A percentile compares a stretch with the other conserved stretches of the same genome.
Evolutionary conservation across 2,329 filamentous ascomycete species (phyloP).

Genomic region (Aspergillus tubingensis): DNA sequence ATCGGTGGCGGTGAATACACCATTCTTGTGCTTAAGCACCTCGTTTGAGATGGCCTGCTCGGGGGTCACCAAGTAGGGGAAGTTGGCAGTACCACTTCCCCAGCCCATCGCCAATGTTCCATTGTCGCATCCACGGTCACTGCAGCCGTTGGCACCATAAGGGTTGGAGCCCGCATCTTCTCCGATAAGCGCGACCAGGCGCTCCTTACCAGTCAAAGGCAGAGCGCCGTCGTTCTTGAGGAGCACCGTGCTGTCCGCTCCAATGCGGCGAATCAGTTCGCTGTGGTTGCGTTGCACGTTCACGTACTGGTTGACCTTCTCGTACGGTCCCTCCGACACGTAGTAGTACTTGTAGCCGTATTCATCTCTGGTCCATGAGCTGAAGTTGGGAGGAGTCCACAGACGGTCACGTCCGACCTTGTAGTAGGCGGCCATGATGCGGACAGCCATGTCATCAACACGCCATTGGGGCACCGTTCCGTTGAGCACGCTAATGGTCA

Average conservation of each 20-base stretch:
- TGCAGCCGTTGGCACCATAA: conserved; percentile 76
- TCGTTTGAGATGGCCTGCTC: conserved; percentile 66
- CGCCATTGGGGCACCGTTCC: conserved; percentile 85
- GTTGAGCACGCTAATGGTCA: conserved; percentile 85
- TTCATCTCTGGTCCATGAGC: conserved; percentile 80
- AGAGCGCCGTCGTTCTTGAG: conserved; percentile 80
- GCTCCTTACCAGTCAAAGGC: conserved; percentile 73
- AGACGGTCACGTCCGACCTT: conserved; percentile 60
- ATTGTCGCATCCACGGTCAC: conserved; percentile 64
- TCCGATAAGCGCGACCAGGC: conserved; percentile 75
- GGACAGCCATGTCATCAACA: conserved; percentile 86
- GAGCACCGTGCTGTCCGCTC: conserved; percentile 78
- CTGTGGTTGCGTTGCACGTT: conserved; percentile 80
- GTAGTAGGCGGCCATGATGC: conserved; percentile 70
- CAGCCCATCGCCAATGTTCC: conserved; percentile 66
- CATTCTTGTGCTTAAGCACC: conserved; percentile 66
- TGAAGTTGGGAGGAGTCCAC: conserved; percentile 72
- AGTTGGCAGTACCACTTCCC: conserved; percentile 62
- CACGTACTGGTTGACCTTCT: conserved; percentile 76
- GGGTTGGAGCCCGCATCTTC: conserved; percentile 77
- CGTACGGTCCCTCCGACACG: conserved; percentile 59
- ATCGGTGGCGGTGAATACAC: conserved; percentile 62
- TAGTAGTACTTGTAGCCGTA: conserved; percentile 68
- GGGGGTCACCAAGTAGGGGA: conserved; percentile 65
- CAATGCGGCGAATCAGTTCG: conserved; percentile 71